phyloP scores from a whole-genome alignment of 2,329 filamentous ascomycete genomes.

The Ophiostoma australiae region DNA sequence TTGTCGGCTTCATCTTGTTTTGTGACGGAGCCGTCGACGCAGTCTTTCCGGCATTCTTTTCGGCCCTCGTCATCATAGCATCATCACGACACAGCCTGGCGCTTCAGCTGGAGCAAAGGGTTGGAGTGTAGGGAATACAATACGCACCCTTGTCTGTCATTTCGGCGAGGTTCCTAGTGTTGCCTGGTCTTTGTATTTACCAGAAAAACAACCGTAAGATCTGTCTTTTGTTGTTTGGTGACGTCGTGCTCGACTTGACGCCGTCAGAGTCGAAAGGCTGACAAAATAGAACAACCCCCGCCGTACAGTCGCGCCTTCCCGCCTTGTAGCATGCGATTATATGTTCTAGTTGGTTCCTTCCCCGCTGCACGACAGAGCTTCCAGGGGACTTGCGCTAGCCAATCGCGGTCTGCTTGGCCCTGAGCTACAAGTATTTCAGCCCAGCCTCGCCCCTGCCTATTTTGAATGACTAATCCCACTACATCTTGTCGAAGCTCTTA shows the following conservation, averaged over 20 bases:
- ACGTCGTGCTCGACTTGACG: conserved; percentile 2
- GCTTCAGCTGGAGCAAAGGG: background rate
- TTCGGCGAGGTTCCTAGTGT: background rate
- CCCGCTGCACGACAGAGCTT: conserved; percentile 4
- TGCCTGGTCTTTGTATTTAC: background rate
- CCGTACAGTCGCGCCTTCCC: background rate
- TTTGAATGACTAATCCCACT: conserved; percentile 21
- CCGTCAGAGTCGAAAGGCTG: conserved; percentile 21
- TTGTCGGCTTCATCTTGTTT: background rate
- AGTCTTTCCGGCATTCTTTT: background rate
- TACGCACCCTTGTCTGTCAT: conserved; percentile 21
- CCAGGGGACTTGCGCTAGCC: conserved; percentile 2
- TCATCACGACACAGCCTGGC: background rate
- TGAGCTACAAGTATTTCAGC: no score
- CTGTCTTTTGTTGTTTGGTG: background rate
- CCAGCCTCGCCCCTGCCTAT: conserved; percentile 19
- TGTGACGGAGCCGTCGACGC: background rate
- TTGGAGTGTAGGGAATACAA: background rate
- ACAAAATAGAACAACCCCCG: conserved; percentile 16
- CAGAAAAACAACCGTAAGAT: background rate
- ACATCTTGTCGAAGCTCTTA: conserved; percentile 1
- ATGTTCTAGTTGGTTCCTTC: conserved; percentile 21
- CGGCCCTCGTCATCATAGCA: background rate
- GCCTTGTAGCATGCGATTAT: background rate
- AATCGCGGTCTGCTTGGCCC: background rate